These are phyloP conservation scores for Platanthera zijinensis DNA, from an alignment of 106 monocot genomes.

Conservation along the genomic window DNA sequence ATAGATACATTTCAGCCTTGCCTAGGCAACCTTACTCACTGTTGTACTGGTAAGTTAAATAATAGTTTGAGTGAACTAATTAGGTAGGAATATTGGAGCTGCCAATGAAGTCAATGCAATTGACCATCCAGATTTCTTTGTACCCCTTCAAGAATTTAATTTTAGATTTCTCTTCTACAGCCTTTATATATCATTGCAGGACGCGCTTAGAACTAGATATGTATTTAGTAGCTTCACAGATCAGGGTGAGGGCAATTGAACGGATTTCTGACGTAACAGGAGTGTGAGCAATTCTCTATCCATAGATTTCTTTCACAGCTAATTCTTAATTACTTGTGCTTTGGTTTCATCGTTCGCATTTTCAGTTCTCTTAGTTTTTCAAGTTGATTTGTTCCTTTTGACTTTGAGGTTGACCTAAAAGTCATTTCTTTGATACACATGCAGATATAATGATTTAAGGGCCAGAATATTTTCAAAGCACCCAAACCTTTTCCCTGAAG, in stretches of 20 bases:
- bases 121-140: background rate
- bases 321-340: background rate
- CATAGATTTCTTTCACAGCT: background rate
- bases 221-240: conserved; percentile 78
- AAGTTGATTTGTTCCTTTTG: background rate
- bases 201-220: conserved; percentile 75
- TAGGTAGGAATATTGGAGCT: background rate
- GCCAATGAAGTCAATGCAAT: background rate
- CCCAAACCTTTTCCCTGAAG: conserved; percentile 80
- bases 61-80: background rate
- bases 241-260: conserved; percentile 86
- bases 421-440: background rate
- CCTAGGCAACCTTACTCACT: conserved; percentile 95
- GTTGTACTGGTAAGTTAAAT: conserved; percentile 64
- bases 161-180: conserved; percentile 69
- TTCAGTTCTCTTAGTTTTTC: background rate
- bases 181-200: conserved; percentile 68
- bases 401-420: background rate
- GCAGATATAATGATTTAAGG: conserved; percentile 77
- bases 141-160: conserved; percentile 18
- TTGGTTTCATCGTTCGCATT: background rate
- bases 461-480: conserved; percentile 79
- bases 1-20: conserved; percentile 82
- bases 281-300: conserved; percentile 42
- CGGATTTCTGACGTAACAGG: conserved; percentile 75